A percentile compares a stretch with the other conserved stretches of the same genome.
These are phyloP conservation scores for Canariomyces notabilis DNA, from an alignment of 2,329 filamentous ascomycete genomes.

Conservation along the genomic window DNA sequence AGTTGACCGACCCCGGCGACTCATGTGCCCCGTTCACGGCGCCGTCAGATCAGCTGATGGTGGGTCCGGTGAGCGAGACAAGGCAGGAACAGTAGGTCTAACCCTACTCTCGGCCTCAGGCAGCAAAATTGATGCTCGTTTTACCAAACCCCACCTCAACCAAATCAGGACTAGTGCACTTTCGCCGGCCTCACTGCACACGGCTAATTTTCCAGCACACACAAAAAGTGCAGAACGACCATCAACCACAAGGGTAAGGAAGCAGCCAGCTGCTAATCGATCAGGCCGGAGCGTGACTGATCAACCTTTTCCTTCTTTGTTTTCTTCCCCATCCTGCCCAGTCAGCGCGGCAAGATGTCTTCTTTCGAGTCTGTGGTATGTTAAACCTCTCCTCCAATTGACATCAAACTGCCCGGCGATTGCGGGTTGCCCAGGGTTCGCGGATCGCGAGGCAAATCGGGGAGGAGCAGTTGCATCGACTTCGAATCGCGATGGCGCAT, in stretches of 20 bases:
- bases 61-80: constrained; percentile 7
- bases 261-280: constrained; percentile 27
- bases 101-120: constrained; percentile 27
- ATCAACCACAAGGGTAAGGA: constrained; percentile 29
- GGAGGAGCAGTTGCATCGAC: constrained; percentile 2
- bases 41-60: constrained; percentile 8
- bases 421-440: constrained; percentile 6
- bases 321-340: constrained; percentile 21
- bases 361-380: constrained; percentile 30
- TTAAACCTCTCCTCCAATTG: constrained; percentile 13
- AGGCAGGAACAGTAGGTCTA: constrained; percentile 24
- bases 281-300: constrained; percentile 28
- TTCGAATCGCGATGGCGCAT: neutral
- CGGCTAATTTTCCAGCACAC: constrained; percentile 28
- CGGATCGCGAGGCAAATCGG: constrained; percentile 13
- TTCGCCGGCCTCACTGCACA: constrained; percentile 21
- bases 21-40: too few relatives aligned
- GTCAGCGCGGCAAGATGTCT: constrained; percentile 30
- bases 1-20: too few relatives aligned
- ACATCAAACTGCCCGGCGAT: constrained; percentile 8
- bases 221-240: constrained; percentile 27
- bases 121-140: constrained; percentile 18
- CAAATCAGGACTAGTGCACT: constrained; percentile 22
- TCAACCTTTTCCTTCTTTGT: constrained; percentile 25
- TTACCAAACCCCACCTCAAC: constrained; percentile 16